Conservation (phyloP, 169 alveolate species). For the Perkinsus olseni region DNA sequence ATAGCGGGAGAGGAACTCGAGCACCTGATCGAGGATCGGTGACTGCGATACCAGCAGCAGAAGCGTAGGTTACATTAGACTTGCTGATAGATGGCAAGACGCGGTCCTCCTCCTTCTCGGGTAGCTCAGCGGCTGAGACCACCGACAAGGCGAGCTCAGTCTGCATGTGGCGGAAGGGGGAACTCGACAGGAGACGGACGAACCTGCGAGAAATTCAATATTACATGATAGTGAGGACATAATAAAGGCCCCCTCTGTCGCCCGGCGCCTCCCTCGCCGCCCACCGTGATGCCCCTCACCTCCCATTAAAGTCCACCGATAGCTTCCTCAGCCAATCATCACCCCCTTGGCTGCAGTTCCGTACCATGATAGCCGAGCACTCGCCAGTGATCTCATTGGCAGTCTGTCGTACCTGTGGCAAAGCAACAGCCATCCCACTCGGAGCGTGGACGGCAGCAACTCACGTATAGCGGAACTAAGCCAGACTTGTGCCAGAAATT, state of each 20-base stretch:
- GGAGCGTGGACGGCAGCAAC: background rate
- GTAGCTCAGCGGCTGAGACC: background rate
- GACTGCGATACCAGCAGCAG: background rate
- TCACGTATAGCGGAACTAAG: constrained; percentile 76
- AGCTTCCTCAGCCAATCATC: background rate
- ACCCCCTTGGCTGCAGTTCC: constrained; percentile 18
- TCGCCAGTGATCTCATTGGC: constrained; percentile 93
- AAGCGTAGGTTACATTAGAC: background rate
- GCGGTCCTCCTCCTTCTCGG: background rate
- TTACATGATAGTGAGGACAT: too few relatives aligned
- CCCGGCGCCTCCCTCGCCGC: too few relatives aligned
- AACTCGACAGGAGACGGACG: background rate
- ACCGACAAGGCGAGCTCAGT: background rate
- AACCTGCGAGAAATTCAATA: too few relatives aligned
- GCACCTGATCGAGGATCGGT: background rate
- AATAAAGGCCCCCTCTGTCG: too few relatives aligned
- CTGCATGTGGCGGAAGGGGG: constrained; percentile 1
- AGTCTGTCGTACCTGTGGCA: constrained; percentile 53
- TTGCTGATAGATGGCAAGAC: background rate
- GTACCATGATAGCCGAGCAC: constrained; percentile 77
- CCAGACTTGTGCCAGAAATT: constrained; percentile 88
- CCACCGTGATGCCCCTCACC: too few relatives aligned
- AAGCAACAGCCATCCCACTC: background rate
- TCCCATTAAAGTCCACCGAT: background rate
- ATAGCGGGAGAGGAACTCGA: background rate